Conservation (phyloP, 2,329 filamentous ascomycete species). For the Sclerotinia borealis region DNA sequence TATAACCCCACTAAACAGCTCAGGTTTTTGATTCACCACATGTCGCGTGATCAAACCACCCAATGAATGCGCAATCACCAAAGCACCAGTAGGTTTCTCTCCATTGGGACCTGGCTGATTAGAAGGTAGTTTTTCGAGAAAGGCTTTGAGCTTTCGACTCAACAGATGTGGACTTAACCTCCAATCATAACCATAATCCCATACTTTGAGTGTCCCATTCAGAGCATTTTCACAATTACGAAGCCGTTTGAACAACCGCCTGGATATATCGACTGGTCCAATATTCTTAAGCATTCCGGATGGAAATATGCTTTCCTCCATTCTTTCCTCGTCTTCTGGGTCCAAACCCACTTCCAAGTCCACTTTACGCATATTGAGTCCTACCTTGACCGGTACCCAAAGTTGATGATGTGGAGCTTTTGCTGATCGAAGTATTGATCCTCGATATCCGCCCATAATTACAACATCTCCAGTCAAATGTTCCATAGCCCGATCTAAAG, state of each 20-base stretch:
- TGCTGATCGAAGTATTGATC: slow-evolving; percentile 80
- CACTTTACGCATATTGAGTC: slow-evolving; percentile 83
- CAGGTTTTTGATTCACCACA: slow-evolving; percentile 76
- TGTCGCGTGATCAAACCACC: slow-evolving; percentile 85
- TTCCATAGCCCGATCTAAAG: slow-evolving; percentile 51
- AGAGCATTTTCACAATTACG: slow-evolving; percentile 67
- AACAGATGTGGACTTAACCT: slow-evolving; percentile 74
- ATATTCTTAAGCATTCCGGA: slow-evolving; percentile 89
- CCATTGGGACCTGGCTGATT: slow-evolving; percentile 49
- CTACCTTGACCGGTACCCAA: slow-evolving; percentile 92
- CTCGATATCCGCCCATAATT: slow-evolving; percentile 82
- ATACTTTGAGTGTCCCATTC: slow-evolving; percentile 66
- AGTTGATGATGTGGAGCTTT: slow-evolving; percentile 77
- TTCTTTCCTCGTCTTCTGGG: slow-evolving; percentile 73
- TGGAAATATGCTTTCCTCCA: slow-evolving; percentile 76
- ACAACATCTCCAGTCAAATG: slow-evolving; percentile 78
- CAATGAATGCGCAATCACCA: slow-evolving; percentile 79
- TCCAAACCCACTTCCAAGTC: slow-evolving; percentile 82
- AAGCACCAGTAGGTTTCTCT: slow-evolving; percentile 57
- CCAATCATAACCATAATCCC: slow-evolving; percentile 96
- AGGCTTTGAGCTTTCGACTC: slow-evolving; percentile 64
- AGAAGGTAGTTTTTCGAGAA: slow-evolving; percentile 66
- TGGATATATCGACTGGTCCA: slow-evolving; percentile 84
- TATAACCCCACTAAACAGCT: slow-evolving; percentile 78
- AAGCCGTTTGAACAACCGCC: slow-evolving; percentile 72